phyloP scores from a whole-genome alignment of 768 basidiomycete species.

The Termitomyces sp. region DNA sequence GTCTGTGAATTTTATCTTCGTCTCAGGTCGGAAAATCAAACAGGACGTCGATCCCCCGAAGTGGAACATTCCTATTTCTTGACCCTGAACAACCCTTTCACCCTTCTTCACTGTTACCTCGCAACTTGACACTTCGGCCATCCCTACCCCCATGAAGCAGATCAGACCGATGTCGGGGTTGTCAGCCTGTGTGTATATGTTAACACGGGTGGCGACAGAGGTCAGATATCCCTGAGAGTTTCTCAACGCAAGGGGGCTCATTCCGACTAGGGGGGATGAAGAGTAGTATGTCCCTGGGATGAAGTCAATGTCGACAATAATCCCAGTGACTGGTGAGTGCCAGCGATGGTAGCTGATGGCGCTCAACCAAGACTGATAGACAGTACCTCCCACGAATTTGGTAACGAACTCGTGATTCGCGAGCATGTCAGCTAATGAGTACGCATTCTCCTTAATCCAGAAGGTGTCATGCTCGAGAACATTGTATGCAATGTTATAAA shows the following conservation, averaged over 20 bases:
- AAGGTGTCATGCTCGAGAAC: conserved; percentile 35
- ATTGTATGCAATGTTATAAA: conserved; percentile 29
- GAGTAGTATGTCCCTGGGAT: conserved; percentile 36
- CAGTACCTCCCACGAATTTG: conserved; percentile 35
- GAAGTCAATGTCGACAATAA: conserved; percentile 30
- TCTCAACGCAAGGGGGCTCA: conserved; percentile 13
- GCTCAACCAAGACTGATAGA: conserved; percentile 48
- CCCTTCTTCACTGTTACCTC: conserved; percentile 38
- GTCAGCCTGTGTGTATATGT: conserved; percentile 53
- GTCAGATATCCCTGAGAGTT: conserved; percentile 33
- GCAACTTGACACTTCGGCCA: conserved; percentile 53
- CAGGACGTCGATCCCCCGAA: conserved; percentile 51
- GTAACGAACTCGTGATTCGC: conserved; percentile 22
- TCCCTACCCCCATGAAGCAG: conserved; percentile 37
- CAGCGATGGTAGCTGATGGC: conserved; percentile 48
- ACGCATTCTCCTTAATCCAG: conserved; percentile 49
- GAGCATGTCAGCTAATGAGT: conserved; percentile 46
- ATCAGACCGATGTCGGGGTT: conserved; percentile 46
- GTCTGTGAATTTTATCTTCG: conserved; percentile 5
- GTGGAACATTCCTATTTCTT: conserved; percentile 58
- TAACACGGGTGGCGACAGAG: conserved; percentile 37
- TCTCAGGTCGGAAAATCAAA: conserved; percentile 30
- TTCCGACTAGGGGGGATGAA: conserved; percentile 12
- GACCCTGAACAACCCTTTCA: conserved; percentile 32
- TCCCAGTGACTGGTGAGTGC: conserved; percentile 42